Conservation (phyloP, 768 basidiomycete species). For the Hypsizygus marmoreus region DNA sequence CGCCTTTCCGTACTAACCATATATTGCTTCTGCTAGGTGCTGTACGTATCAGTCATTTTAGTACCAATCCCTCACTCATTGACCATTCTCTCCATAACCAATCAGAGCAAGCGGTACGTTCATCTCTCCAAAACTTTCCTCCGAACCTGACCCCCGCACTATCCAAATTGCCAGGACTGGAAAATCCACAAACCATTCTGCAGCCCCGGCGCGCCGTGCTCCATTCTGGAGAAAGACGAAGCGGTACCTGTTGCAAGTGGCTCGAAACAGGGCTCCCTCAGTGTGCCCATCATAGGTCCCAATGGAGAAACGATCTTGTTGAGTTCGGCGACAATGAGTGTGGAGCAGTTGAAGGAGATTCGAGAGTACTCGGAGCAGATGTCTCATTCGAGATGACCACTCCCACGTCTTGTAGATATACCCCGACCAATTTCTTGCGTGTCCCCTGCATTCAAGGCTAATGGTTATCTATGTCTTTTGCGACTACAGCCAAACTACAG, state of each 20-base stretch:
- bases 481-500: too few relatives aligned
- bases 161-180: constrained; percentile 25
- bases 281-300: constrained; percentile 25
- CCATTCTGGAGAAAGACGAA: constrained; percentile 25
- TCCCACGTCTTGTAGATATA: too few relatives aligned
- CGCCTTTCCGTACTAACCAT: background rate
- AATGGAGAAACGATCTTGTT: constrained; percentile 23
- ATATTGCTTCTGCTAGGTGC: constrained; percentile 1
- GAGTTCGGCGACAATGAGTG: constrained; percentile 28
- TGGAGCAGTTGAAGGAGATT: constrained; percentile 30
- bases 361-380: constrained; percentile 5
- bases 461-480: too few relatives aligned
- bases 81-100: background rate
- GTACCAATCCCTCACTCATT: background rate
- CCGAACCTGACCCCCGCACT: background rate
- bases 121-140: background rate
- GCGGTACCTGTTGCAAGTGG: constrained; percentile 5
- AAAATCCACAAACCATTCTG: constrained; percentile 39
- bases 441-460: too few relatives aligned
- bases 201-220: constrained; percentile 30
- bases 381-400: too few relatives aligned
- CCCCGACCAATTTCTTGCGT: too few relatives aligned
- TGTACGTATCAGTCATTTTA: background rate
- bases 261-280: constrained; percentile 19
- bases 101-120: constrained; percentile 15